A percentile compares a stretch with the other conserved stretches of the same genome.
Conservation (phyloP, 345 rosid genomes). For the Salix brachista region DNA sequence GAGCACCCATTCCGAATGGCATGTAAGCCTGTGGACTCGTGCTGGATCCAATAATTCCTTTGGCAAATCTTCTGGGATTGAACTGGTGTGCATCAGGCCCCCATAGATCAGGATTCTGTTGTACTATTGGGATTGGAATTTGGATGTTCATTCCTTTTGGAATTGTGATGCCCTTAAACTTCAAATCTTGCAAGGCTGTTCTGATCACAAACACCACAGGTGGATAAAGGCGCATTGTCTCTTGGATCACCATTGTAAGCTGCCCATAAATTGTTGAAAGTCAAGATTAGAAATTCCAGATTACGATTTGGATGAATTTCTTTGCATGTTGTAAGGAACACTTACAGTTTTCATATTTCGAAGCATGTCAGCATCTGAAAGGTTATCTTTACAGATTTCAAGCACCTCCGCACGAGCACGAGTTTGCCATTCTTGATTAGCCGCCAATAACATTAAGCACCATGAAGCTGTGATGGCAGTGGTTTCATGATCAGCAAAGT, state of each 20-base stretch:
- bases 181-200: slow-evolving; percentile 17
- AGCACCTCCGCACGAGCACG: slow-evolving; percentile 16
- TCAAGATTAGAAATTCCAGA: not conserved
- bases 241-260: slow-evolving; percentile 25
- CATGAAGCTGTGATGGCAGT: slow-evolving; percentile 20
- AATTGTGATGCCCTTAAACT: slow-evolving; percentile 18
- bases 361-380: slow-evolving; percentile 24
- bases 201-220: slow-evolving; percentile 9
- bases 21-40: slow-evolving; percentile 12
- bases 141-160: slow-evolving; percentile 27
- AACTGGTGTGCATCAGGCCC: slow-evolving; percentile 23
- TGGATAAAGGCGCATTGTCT: slow-evolving; percentile 17
- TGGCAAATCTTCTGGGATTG: slow-evolving; percentile 30
- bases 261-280: not conserved
- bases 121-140: slow-evolving; percentile 12
- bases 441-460: slow-evolving; percentile 26
- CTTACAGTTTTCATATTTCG: slow-evolving; percentile 32
- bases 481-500: slow-evolving; percentile 32
- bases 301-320: not conserved
- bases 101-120: slow-evolving; percentile 25
- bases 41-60: slow-evolving; percentile 18
- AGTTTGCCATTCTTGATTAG: slow-evolving; percentile 28
- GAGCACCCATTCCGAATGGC: slow-evolving; percentile 15
- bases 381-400: slow-evolving; percentile 14
- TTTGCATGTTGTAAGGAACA: not conserved